Conservation (phyloP, 176 grass and related monocot genomes). For the Oryza coarctata region DNA sequence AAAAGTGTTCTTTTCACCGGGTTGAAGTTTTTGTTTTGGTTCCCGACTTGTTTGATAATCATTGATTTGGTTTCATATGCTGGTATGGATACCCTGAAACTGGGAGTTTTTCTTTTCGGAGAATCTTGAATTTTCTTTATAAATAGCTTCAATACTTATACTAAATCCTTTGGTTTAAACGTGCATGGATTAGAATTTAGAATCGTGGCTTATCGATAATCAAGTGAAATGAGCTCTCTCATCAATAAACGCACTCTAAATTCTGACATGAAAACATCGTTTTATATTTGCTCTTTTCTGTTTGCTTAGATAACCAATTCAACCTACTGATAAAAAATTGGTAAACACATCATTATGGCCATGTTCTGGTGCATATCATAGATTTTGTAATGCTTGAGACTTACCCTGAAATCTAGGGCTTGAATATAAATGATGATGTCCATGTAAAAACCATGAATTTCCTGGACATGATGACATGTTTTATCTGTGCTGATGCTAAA, state of each 20-base stretch:
- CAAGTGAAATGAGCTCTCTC: neutral
- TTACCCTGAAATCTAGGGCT: neutral
- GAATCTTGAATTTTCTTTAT: neutral
- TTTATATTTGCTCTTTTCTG: neutral
- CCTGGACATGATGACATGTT: neutral
- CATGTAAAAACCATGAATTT: constrained; percentile 2
- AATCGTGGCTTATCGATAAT: neutral
- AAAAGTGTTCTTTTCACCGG: neutral
- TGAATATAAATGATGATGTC: neutral
- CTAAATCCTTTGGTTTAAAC: neutral
- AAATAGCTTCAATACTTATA: neutral
- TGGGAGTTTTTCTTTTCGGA: neutral
- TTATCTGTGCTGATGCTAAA: neutral
- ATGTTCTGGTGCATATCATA: neutral
- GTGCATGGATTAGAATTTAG: neutral
- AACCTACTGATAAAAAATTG: neutral
- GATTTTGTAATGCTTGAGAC: neutral
- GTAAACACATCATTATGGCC: neutral
- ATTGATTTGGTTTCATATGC: neutral
- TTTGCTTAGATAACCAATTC: neutral
- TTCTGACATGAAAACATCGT: neutral
- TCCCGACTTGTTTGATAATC: constrained; percentile 1
- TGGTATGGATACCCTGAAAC: neutral
- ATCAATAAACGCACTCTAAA: neutral
- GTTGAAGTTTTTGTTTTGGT: neutral